phyloP scores from a whole-genome alignment of 2,329 filamentous ascomycete genomes.

The Tricladium varicosporioides region DNA sequence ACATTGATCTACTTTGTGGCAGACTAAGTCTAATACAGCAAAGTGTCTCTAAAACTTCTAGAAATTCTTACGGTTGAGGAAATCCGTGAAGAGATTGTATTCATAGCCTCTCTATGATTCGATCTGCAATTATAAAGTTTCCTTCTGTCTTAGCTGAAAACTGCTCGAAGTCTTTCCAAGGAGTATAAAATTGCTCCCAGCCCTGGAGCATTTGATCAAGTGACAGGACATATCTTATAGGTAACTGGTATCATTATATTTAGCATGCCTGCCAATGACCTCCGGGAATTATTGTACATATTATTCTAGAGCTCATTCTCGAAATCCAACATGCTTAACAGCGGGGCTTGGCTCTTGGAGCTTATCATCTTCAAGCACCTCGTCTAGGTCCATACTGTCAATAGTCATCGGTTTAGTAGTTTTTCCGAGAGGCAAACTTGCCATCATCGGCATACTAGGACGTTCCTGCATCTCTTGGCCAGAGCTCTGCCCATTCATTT shows the following conservation, averaged over 20 bases:
- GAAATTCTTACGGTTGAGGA: too few relatives aligned
- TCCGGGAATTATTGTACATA: background rate
- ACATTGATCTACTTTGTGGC: too few relatives aligned
- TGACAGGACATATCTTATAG: background rate
- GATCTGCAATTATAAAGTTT: too few relatives aligned
- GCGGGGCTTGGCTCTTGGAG: constrained; percentile 24
- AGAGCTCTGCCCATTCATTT: constrained; percentile 2
- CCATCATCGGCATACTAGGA: constrained; percentile 23
- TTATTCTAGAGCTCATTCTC: constrained; percentile 7
- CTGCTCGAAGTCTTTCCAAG: too few relatives aligned
- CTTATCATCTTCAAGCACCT: constrained; percentile 26
- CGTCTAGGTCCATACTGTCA: constrained; percentile 33
- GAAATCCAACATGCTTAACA: constrained; percentile 27
- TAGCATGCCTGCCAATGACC: background rate
- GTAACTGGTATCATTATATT: background rate
- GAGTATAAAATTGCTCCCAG: too few relatives aligned
- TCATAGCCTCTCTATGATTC: too few relatives aligned
- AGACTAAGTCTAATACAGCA: too few relatives aligned
- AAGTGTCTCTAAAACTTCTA: too few relatives aligned
- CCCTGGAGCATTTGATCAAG: too few relatives aligned
- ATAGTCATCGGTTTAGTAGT: constrained; percentile 14
- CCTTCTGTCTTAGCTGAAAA: too few relatives aligned
- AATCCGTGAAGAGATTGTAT: too few relatives aligned
- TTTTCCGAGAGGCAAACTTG: constrained; percentile 6
- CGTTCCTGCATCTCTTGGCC: constrained; percentile 32